Evolutionary conservation across 257 asterid genomes (phyloP), one percentile per base, ranked within the genome.

Genomic region (Gentiana macrophylla): DNA sequence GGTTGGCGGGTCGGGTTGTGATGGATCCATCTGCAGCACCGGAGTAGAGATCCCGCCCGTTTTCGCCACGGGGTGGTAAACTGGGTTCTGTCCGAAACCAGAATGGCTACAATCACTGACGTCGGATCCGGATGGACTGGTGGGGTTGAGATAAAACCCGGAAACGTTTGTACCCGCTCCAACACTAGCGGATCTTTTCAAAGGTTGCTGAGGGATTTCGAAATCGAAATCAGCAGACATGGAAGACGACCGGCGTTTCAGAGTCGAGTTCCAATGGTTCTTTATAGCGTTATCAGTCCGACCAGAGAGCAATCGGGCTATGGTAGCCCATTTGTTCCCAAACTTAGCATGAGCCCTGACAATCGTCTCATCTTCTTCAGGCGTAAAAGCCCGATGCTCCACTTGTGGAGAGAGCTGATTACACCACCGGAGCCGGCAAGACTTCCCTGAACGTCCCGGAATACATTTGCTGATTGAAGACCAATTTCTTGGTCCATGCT

Each of bases 351-450:
- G 92, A n/a, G 96, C 96, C 61, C 79, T 72, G 1, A 84, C 57
- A 15, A 86, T 86, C 2, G 65, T 76, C 56, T 81, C 85, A 36
- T 86, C 96, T 13, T 86, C 95, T 4, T 82, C 89, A 1, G 77
- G 67, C 45, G 94, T 70, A 50, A 86, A 85, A 6, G 89, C 70
- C 49, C 86, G 84, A 34, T 83, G 91, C 68, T 81, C 83, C 59
- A 83, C 94, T 63, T 81, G 81, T n/a, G 95, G 95, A 3, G 95
- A 86, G 0, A 86, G 86, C 69, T 84, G 95, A 58, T 86, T 86
- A 55, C 95, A 86, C 95, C 95, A 86, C 37, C 94, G 84, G 53
- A 86, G 79, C 38, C 94, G 67, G 62, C 94, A 86, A 0, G 94
- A 84, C 55, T 86, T 84, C 1, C 89, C 94, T 12, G 94, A 81